These are phyloP conservation scores for Sugiyamaella xylanicola DNA, from an alignment of 1,139 yeast genomes.

Conservation along the genomic window DNA sequence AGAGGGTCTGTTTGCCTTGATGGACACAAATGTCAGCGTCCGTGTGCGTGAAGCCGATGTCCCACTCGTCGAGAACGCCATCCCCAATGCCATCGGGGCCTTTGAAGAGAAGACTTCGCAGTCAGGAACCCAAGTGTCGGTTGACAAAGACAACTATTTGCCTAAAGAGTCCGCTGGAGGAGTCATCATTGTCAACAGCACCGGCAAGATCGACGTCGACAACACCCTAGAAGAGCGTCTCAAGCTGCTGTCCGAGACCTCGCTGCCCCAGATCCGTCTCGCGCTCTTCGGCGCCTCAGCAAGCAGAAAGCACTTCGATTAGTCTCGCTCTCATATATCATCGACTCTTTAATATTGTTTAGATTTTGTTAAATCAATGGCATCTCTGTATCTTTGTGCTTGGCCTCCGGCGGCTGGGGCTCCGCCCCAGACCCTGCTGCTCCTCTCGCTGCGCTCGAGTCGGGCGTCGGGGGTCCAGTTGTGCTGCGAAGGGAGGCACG, in stretches of 20 bases:
- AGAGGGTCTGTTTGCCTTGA: constrained; percentile 75
- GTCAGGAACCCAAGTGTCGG: constrained; percentile 31
- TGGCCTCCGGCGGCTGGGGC: neutral
- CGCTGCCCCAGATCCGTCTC: constrained; percentile 89
- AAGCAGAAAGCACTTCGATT: constrained; percentile 89
- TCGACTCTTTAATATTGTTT: neutral
- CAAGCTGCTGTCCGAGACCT: constrained; percentile 74
- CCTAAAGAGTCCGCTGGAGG: constrained; percentile 75
- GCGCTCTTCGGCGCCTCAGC: constrained; percentile 88
- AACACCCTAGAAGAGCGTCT: constrained; percentile 95
- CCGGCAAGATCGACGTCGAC: constrained; percentile 84
- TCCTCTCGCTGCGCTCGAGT: neutral
- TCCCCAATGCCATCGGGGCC: constrained; percentile 61
- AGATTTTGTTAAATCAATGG: neutral
- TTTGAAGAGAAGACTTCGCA: constrained; percentile 53
- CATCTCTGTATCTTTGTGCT: neutral
- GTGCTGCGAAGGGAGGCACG: no score
- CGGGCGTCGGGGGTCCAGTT: no score
- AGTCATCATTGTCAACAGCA: constrained; percentile 64
- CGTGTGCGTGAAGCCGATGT: constrained; percentile 73
- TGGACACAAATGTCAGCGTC: constrained; percentile 68
- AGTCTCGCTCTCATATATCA: constrained; percentile 29
- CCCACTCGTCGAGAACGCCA: constrained; percentile 62
- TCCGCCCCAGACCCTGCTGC: neutral
- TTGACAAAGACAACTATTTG: constrained; percentile 50